Evolutionary conservation across 495 filamentous ascomycete genomes (phyloP).

Genomic region (Penicillium bovifimosum): DNA sequence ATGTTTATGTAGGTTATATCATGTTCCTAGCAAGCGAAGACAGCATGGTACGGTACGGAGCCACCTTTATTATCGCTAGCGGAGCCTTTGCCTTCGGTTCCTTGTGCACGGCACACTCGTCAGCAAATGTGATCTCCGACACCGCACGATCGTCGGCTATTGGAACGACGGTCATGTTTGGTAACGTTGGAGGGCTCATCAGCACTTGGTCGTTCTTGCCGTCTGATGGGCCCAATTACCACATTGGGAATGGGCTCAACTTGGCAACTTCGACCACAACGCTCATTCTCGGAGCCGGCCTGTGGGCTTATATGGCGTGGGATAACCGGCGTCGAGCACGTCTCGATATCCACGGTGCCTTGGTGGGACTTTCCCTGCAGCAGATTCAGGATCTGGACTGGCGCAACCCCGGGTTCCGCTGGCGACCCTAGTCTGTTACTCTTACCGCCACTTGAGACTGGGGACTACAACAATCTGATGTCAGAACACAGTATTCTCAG

Average conservation of each 20-base stretch:
- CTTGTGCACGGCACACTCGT: slow-evolving; percentile 58
- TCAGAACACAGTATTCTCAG: too few species aligned
- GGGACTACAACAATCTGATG: too few species aligned
- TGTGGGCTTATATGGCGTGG: slow-evolving; percentile 55
- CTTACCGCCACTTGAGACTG: too few species aligned
- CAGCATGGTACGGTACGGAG: slow-evolving; percentile 57
- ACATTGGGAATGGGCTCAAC: slow-evolving; percentile 69
- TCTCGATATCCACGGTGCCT: slow-evolving; percentile 47
- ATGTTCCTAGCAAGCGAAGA: slow-evolving; percentile 60
- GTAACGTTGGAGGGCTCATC: slow-evolving; percentile 66
- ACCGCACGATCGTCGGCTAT: slow-evolving; percentile 62
- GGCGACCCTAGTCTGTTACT: slow-evolving; percentile 47
- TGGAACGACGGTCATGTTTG: slow-evolving; percentile 63
- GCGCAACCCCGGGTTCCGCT: slow-evolving; percentile 65
- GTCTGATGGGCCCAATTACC: slow-evolving; percentile 61
- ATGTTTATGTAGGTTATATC: slow-evolving; percentile 45
- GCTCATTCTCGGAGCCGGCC: slow-evolving; percentile 40
- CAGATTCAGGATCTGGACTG: slow-evolving; percentile 66
- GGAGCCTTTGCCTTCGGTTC: slow-evolving; percentile 54
- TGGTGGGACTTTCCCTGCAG: slow-evolving; percentile 49
- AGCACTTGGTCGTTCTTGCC: slow-evolving; percentile 66
- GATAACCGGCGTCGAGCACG: slow-evolving; percentile 56
- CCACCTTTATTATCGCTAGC: slow-evolving; percentile 61
- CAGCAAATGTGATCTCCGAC: slow-evolving; percentile 67
- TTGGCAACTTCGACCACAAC: slow-evolving; percentile 53